Base-by-base conservation (phyloP, 805 yeast species). In the Schwanniomyces vanrijiae region DNA sequence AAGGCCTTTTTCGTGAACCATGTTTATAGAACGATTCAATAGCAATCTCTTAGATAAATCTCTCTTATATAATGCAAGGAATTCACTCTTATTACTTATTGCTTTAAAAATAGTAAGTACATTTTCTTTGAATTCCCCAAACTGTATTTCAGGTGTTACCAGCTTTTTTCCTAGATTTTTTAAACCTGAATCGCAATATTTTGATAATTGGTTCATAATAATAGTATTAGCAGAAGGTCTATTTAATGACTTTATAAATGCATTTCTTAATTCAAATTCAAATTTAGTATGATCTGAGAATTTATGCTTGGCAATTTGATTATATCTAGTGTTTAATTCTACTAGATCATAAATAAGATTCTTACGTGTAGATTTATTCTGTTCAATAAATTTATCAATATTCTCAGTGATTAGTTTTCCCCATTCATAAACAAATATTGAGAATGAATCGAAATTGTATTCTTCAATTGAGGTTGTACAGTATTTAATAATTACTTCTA, bases 41-140 rank as follows among this genome's bases (percentile, higher is more conserved):
- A 73, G 56, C 41, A 73, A 56, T 44, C 78, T 53, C 42, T 60
- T 61, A 3, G 76, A 68, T n/a, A 73, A 55, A 33, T 70, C 73
- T 33, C 58, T 58, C 45, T 64, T 65, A 53, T 70, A 73, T 2
- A 52, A 46, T 1, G 51, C 38, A 3, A 69, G 46, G 44, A 73
- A 71, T 13, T 63, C 68, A 24, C 49, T 53, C 43, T 73, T 73
- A 53, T 64, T 68, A 41, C 60, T 55, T 4, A 73, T 44, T 7
- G 62, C 57, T 31, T 68, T 64, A 60, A 69, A 73, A 6, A 72
- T 55, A 2, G 54, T 49, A 22, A 63, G 37, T 19, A 60, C 61
- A 5, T 57, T 56, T 1, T 46, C 34, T 26, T 54, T 47, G 40
- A 62, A 58, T 6, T 52, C 56, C 2, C 47, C 43, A 49, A 53